A percentile compares a stretch with the other conserved stretches of the same genome.
Evolutionary conservation across 2,329 filamentous ascomycete genomes (phyloP).

Genomic region (Botrytis paeoniae): DNA sequence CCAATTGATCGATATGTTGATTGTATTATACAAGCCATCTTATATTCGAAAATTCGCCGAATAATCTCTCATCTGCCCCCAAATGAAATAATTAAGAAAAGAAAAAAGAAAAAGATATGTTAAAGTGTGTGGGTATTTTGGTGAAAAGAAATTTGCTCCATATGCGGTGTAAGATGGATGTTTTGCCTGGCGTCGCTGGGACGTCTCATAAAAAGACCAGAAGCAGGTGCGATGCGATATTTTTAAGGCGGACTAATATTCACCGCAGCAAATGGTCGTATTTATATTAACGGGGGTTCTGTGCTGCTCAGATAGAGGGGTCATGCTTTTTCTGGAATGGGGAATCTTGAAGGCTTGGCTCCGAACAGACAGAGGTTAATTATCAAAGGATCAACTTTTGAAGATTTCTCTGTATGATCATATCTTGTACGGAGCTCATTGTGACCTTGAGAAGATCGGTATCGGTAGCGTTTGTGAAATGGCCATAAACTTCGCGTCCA

Average conservation of each 20-base stretch:
- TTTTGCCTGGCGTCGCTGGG: not conserved
- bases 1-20: slow-evolving; percentile 1
- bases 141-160: slow-evolving; percentile 10
- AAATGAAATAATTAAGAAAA: slow-evolving; percentile 2
- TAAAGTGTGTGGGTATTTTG: slow-evolving; percentile 13
- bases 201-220: slow-evolving; percentile 6
- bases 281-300: slow-evolving; percentile 10
- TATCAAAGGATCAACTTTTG: slow-evolving; percentile 71
- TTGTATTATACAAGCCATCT: slow-evolving; percentile 16
- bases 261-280: slow-evolving; percentile 4
- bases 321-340: not conserved
- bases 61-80: not conserved
- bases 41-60: not conserved
- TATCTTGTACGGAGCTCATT: slow-evolving; percentile 82
- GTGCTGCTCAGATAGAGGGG: slow-evolving; percentile 12
- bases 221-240: not conserved
- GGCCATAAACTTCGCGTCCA: slow-evolving; percentile 55
- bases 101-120: not conserved
- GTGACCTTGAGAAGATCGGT: slow-evolving; percentile 80
- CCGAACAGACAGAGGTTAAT: slow-evolving; percentile 19
- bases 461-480: slow-evolving; percentile 59
- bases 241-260: not conserved
- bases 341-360: slow-evolving; percentile 16
- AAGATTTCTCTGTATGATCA: slow-evolving; percentile 81
- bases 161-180: not conserved